These are phyloP conservation scores for Umbelopsis ramanniana DNA, from an alignment of 192 early-diverging fungal species.

Conservation along the genomic window DNA sequence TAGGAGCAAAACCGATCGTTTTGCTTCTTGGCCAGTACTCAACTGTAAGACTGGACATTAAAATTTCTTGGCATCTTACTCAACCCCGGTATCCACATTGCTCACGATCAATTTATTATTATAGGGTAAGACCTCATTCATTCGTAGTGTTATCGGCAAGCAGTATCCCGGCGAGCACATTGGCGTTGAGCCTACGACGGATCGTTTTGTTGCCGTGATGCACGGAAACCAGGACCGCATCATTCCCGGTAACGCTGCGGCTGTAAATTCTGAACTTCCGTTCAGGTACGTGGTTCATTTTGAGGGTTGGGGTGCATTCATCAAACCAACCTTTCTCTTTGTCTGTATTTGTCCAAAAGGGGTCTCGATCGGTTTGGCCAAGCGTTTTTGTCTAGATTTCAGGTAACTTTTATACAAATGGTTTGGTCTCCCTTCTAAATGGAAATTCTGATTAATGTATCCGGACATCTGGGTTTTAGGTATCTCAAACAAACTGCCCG, in stretches of 20 bases:
- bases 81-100: not conserved
- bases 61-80: not conserved
- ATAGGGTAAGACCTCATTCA: conserved; percentile 81
- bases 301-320: not conserved
- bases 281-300: conserved; percentile 45
- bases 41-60: conserved; percentile 45
- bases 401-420: conserved; percentile 38
- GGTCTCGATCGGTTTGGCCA: conserved; percentile 77
- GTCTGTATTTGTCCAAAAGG: not conserved
- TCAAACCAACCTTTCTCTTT: not conserved
- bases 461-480: conserved; percentile 29
- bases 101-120: not conserved
- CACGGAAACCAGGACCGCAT: conserved; percentile 70
- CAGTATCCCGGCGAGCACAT: conserved; percentile 80
- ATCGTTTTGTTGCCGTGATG: conserved; percentile 85
- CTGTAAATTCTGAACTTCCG: conserved; percentile 74
- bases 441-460: no score
- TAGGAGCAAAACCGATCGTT: conserved; percentile 84
- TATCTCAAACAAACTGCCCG: conserved; percentile 76
- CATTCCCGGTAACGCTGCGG: conserved; percentile 84
- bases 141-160: conserved; percentile 75
- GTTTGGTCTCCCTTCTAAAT: no score
- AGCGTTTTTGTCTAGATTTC: conserved; percentile 80
- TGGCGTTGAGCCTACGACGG: conserved; percentile 81
- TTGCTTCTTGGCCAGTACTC: conserved; percentile 84